Base-by-base conservation (phyloP, 768 basidiomycete genomes). In the Albatrellus ellisii region DNA sequence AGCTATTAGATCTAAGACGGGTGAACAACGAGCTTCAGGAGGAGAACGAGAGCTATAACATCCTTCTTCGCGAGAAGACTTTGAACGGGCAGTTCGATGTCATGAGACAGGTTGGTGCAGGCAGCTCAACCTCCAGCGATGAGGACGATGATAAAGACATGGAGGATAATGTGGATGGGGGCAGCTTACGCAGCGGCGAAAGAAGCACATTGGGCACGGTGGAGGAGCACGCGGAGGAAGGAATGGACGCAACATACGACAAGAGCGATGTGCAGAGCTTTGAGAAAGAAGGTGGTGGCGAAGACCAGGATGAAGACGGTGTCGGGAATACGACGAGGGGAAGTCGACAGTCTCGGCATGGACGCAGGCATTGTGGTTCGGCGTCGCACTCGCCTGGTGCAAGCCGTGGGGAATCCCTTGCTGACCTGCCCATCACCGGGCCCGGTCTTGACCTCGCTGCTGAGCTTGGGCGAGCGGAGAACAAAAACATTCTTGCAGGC, bases 1-100 rank as follows among this genome's bases (percentile, higher is more conserved):
- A 97, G 54, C 68, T 95, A 9, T 67, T 79, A 26, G 92, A 97
- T 54, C 62, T 97, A 41, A 87, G 90, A 61, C 67, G 84, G 42
- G 81, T 91, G 46, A 95, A 95, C 57, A 73, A 79, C 49, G 77
- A 82, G 48, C 59, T 90, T 29, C 88, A 91, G 60, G 91, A 98
- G 59, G 92, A 98, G 52, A 99, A 97, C 59, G 91, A 95, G 61
- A 86, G 86, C 38, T 99, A 90, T 64, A 89, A 94, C 73, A 87
- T 92, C 47, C 70, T 99, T 28, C 64, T 98, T 20, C 70, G 87
- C 47, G 92, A 98, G 63, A 80, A 75, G 65, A 97, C 95, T 0
- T 60, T 98, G 33, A 90, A 71, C 49, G 94, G 94, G 4, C 83
- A 86, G 52, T 87, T 84, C 56, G 80, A 88, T 56, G 63, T 86